Percentiles rank a stretch among this genome's conserved stretches.
These are phyloP conservation scores for Colletotrichum agaves DNA, from an alignment of 2,329 filamentous ascomycete genomes.

Conservation along the genomic window DNA sequence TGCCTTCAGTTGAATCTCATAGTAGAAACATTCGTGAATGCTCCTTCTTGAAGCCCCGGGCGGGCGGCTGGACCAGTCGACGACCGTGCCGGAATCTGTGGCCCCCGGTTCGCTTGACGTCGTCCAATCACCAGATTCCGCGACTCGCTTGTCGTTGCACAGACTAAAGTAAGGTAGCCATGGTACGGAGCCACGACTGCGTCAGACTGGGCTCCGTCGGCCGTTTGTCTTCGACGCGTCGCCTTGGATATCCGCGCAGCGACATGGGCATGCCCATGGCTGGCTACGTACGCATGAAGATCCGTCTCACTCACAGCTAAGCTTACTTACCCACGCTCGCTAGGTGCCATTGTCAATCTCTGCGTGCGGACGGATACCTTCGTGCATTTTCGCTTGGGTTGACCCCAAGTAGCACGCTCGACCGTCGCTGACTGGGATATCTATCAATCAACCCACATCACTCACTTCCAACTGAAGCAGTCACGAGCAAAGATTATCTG, in stretches of 20 bases:
- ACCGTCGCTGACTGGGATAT: background rate
- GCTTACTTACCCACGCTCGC: too few species aligned
- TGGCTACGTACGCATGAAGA: background rate
- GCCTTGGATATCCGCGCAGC: too few species aligned
- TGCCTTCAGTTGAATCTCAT: too few species aligned
- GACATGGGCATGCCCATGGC: background rate
- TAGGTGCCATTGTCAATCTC: too few species aligned
- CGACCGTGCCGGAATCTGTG: slow-evolving; percentile 12
- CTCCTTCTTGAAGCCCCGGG: background rate
- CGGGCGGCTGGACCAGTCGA: slow-evolving; percentile 1
- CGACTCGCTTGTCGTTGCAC: slow-evolving; percentile 46
- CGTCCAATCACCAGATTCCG: slow-evolving; percentile 48
- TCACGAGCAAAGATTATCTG: background rate
- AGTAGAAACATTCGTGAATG: too few species aligned
- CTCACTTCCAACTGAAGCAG: background rate
- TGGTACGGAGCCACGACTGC: background rate
- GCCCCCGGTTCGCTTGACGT: slow-evolving; percentile 45
- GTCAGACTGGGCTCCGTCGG: background rate
- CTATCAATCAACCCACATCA: background rate
- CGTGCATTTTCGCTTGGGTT: slow-evolving; percentile 29
- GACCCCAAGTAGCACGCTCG: slow-evolving; percentile 25
- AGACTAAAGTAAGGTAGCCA: background rate
- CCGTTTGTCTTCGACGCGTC: too few species aligned
- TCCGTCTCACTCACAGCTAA: background rate
- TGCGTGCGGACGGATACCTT: too few species aligned